Evolutionary conservation across 768 basidiomycete genomes (phyloP), one percentile per base, ranked within the genome.

Genomic region (Amanita molliuscula): DNA sequence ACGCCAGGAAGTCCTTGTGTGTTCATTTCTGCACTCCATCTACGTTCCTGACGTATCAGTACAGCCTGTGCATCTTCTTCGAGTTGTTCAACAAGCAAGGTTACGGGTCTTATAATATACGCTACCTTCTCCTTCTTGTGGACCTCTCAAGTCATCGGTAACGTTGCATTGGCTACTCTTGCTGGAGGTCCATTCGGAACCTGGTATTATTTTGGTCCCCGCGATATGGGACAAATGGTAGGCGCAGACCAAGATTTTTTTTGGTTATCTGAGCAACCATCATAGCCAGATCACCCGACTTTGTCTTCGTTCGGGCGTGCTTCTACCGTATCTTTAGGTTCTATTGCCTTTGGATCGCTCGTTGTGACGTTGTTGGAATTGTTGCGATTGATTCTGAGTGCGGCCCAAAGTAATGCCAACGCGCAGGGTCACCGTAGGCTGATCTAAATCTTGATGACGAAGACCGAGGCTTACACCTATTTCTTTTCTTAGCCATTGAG

Each of bases 151-250:
- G 86, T 89, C 37, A 78, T 88, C 44, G 80, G 77, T 28, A 90
- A 90, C 56, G 79, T 91, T 35, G 75, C 85, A 0, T 71, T 91
- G 20, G 78, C 85, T 28, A 89, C 87, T 3, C 76, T 91, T 26
- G 85, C 87, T 6, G 88, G 88, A 31, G 88, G 90, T 23, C 78
- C 81, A 3, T 87, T 78, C 56, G 84, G 83, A 38, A 70, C 74
- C 34, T 85, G 88, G 87, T 90, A 90, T 62, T 91, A 91, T 67
- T 89, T 88, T 57, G 88, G 89, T 4, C 85, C 87, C 9, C 72
- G 75, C 16, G 74, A 76, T 2, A 67, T 75, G 51, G 81, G 82
- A 10, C 64, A 77, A 49, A 82, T 85, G 82, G 80, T 80, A 56
- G 51, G 68, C 45, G 43, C 60, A 25, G 16, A 7, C 4, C 40